phyloP scores from a whole-genome alignment of 164 flowering plant genomes.

The Annona squamosa region DNA sequence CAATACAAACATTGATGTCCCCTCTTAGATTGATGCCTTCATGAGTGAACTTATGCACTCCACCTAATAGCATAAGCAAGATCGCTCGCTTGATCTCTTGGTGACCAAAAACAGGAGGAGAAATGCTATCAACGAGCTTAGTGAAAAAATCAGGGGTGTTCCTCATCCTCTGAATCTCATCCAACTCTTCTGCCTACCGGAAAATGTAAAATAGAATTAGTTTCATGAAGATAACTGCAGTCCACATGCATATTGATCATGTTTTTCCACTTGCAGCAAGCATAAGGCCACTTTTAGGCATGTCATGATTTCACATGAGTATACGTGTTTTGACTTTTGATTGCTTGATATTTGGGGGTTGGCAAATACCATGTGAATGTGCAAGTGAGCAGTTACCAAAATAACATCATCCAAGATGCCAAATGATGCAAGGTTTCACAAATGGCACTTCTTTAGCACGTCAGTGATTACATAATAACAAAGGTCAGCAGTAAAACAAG shows the following conservation, averaged over 20 bases:
- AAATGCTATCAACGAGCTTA: slow-evolving; percentile 84
- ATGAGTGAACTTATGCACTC: slow-evolving; percentile 90
- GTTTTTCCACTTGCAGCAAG: neutral
- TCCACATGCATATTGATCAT: neutral
- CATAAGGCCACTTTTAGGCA: neutral
- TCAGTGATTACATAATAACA: neutral
- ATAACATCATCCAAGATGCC: neutral
- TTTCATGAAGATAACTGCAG: neutral
- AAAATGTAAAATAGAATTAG: slow-evolving; percentile 3
- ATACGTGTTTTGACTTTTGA: neutral
- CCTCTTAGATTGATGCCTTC: slow-evolving; percentile 98
- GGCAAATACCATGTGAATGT: neutral
- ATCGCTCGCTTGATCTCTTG: slow-evolving; percentile 95
- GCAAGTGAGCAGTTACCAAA: too few relatives aligned
- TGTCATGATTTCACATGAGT: neutral
- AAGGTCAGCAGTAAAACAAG: neutral
- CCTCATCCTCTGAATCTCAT: slow-evolving; percentile 74
- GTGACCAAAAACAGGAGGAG: slow-evolving; percentile 91
- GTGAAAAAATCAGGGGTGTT: slow-evolving; percentile 89
- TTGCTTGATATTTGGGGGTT: neutral
- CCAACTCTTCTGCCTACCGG: slow-evolving; percentile 65
- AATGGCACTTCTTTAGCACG: neutral
- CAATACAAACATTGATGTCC: slow-evolving; percentile 94
- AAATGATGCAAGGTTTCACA: neutral
- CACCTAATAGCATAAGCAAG: slow-evolving; percentile 89